Evolutionary conservation across 2,329 filamentous ascomycete species (phyloP).

Genomic region (Xylariaceae sp.): DNA sequence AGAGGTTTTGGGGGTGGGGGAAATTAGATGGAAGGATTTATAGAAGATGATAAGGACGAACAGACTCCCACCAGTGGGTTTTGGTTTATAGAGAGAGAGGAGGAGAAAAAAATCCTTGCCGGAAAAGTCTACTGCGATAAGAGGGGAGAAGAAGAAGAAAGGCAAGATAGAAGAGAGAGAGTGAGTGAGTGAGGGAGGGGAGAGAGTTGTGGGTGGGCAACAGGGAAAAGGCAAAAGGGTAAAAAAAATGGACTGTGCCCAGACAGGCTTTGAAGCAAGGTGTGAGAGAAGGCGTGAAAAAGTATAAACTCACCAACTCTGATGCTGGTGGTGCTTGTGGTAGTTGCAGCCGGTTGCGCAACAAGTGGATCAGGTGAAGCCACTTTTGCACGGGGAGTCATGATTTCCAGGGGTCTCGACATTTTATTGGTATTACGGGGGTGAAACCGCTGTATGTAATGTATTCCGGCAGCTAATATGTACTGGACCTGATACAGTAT

Average conservation of each 20-base stretch:
- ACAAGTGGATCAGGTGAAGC: constrained; percentile 14
- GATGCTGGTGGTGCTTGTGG: constrained; percentile 20
- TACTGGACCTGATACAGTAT: not conserved
- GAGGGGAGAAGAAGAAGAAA: not conserved
- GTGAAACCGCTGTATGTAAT: not conserved
- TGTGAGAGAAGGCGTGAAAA: not conserved
- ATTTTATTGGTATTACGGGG: constrained; percentile 6
- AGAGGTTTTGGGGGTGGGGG: not conserved
- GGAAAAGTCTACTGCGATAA: not conserved
- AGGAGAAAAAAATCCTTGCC: not conserved
- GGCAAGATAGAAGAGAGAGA: not conserved
- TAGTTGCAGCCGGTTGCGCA: constrained; percentile 22
- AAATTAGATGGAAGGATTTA: not conserved
- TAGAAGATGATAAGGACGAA: not conserved
- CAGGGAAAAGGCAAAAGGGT: not conserved
- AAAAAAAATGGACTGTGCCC: not conserved
- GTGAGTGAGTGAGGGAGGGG: not conserved
- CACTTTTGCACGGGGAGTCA: constrained; percentile 23
- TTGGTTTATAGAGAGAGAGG: not conserved
- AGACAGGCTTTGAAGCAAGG: constrained; percentile 10
- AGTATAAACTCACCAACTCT: constrained; percentile 17
- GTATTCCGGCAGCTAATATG: not conserved
- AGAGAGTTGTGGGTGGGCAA: too few species aligned
- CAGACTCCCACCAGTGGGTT: not conserved
- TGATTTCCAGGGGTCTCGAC: constrained; percentile 18